Evolutionary conservation across 192 early-diverging fungal genomes (phyloP).

Genomic region (Backusella tuberculispora): DNA sequence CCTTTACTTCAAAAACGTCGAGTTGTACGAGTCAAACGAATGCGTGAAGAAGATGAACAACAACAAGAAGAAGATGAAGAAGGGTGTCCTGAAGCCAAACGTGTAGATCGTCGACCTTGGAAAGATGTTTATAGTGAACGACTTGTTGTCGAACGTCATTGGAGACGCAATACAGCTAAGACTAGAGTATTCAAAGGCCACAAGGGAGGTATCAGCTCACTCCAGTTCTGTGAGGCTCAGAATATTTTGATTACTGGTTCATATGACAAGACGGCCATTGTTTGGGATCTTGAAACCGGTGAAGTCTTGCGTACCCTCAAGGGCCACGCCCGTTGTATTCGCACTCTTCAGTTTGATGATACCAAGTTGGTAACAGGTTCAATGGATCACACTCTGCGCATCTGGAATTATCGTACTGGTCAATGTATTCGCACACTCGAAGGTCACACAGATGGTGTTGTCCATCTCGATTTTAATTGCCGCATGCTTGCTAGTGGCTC

Average conservation of each 20-base stretch:
- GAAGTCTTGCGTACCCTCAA: constrained; percentile 71
- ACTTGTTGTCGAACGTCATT: constrained; percentile 90
- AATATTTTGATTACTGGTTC: constrained; percentile 83
- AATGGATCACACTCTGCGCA: constrained; percentile 86
- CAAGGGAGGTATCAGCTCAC: constrained; percentile 81
- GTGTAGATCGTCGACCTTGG: constrained; percentile 73
- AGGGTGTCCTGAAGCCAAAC: background rate
- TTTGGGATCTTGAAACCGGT: constrained; percentile 87
- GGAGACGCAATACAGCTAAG: constrained; percentile 78
- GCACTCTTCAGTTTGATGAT: constrained; percentile 93
- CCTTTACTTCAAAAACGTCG: constrained; percentile 72
- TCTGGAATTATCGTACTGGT: constrained; percentile 92
- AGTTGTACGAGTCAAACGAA: constrained; percentile 20
- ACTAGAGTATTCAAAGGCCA: constrained; percentile 71
- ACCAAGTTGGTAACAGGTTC: constrained; percentile 91
- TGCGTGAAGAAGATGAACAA: background rate
- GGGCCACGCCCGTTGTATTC: constrained; percentile 85
- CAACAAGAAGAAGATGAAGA: background rate
- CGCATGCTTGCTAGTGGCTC: constrained; percentile 84
- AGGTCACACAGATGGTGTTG: constrained; percentile 79
- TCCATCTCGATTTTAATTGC: constrained; percentile 79
- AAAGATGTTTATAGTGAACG: constrained; percentile 96
- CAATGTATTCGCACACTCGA: constrained; percentile 82
- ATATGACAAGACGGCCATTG: constrained; percentile 81
- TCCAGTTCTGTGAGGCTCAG: constrained; percentile 79